Evolutionary conservation across 257 asterid species (phyloP).

Genomic region (Solanum etuberosum): DNA sequence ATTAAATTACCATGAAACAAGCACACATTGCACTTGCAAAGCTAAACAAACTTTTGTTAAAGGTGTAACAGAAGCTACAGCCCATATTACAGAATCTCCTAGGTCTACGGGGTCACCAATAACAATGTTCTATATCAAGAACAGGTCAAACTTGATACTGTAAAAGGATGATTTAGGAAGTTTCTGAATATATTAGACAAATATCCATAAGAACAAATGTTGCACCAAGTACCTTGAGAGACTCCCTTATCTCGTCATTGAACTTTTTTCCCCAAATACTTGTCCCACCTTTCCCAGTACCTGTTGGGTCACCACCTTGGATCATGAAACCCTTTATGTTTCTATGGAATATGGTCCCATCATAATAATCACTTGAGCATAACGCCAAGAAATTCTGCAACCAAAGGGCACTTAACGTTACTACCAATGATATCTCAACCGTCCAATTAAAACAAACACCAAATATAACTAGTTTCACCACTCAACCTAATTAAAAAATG

Average conservation of each 20-base stretch:
- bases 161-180: not conserved
- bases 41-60: not conserved
- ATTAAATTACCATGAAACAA: not conserved
- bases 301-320: slow-evolving; percentile 98
- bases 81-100: not conserved
- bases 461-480: not conserved
- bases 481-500: not conserved
- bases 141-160: not conserved
- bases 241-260: slow-evolving; percentile 86
- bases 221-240: slow-evolving; percentile 67
- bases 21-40: not conserved
- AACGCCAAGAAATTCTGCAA: slow-evolving; percentile 85
- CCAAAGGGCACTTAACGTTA: not conserved
- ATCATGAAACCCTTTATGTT: slow-evolving; percentile 93
- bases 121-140: not conserved
- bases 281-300: slow-evolving; percentile 90
- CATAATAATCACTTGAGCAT: slow-evolving; percentile 88
- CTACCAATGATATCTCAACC: not conserved
- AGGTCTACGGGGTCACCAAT: not conserved
- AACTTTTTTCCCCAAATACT: slow-evolving; percentile 96
- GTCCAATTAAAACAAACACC: not conserved
- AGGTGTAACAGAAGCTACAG: not conserved
- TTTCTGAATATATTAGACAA: not conserved
- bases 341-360: slow-evolving; percentile 90
- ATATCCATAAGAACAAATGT: not conserved